Conservation (phyloP, 768 basidiomycete genomes). For the Pleurotus citrinopileatus region DNA sequence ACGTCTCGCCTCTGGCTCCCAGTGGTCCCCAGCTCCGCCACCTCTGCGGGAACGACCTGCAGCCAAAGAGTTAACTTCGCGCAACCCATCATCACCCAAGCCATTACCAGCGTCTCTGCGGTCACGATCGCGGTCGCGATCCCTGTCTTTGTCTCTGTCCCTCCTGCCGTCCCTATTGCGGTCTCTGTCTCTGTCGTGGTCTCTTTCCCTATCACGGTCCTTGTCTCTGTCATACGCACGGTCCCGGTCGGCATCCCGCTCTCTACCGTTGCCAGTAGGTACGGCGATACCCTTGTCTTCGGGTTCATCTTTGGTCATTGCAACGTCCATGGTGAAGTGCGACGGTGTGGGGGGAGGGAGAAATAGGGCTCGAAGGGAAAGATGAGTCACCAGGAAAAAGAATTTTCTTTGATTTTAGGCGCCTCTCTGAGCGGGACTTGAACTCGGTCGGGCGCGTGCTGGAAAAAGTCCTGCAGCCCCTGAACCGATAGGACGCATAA, state of each 20-base stretch:
- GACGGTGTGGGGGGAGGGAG: neutral
- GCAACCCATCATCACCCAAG: slow-evolving; percentile 14
- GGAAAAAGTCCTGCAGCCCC: neutral
- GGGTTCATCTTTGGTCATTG: slow-evolving; percentile 74
- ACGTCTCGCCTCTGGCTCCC: slow-evolving; percentile 81
- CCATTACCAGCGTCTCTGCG: slow-evolving; percentile 53
- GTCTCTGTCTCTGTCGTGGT: slow-evolving; percentile 43
- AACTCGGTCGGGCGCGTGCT: neutral
- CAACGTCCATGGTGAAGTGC: slow-evolving; percentile 63
- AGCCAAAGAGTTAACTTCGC: slow-evolving; percentile 6
- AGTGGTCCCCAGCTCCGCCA: slow-evolving; percentile 62
- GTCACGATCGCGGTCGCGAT: slow-evolving; percentile 42
- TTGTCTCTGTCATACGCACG: slow-evolving; percentile 31
- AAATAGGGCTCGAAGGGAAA: neutral
- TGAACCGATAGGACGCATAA: too few species aligned
- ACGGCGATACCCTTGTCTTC: slow-evolving; percentile 55
- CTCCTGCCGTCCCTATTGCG: slow-evolving; percentile 23
- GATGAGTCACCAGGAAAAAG: slow-evolving; percentile 10
- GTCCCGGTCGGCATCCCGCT: slow-evolving; percentile 36
- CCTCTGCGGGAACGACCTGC: slow-evolving; percentile 40
- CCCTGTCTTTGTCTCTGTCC: too few species aligned
- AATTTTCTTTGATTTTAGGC: slow-evolving; percentile 7
- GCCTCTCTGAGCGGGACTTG: slow-evolving; percentile 2
- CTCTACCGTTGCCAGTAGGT: slow-evolving; percentile 37
- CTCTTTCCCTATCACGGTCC: slow-evolving; percentile 41